These are phyloP conservation scores for Calocybe cyanea DNA, from an alignment of 768 basidiomycete species.

Conservation along the genomic window DNA sequence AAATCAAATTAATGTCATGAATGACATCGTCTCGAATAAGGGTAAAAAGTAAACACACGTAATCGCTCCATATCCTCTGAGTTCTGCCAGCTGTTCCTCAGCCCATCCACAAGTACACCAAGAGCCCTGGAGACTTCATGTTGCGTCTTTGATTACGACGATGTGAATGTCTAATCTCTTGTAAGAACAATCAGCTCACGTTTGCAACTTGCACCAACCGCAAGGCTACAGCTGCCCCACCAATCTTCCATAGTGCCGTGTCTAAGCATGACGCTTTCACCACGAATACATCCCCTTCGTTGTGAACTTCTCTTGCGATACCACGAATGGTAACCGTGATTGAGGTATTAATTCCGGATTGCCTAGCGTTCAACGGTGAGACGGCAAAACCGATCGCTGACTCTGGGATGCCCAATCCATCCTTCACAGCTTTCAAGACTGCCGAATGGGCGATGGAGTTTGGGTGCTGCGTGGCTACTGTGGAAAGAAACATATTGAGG, in stretches of 20 bases:
- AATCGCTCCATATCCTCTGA: slow-evolving; percentile 93
- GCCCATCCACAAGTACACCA: slow-evolving; percentile 67
- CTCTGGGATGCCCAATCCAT: slow-evolving; percentile 42
- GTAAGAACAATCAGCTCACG: slow-evolving; percentile 34
- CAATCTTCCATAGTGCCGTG: slow-evolving; percentile 74
- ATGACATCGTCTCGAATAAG: neutral
- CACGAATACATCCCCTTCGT: slow-evolving; percentile 53
- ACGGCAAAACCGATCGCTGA: slow-evolving; percentile 35
- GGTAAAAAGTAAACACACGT: slow-evolving; percentile 50
- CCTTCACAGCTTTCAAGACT: slow-evolving; percentile 48
- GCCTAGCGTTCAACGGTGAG: slow-evolving; percentile 27
- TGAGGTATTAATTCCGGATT: slow-evolving; percentile 15
- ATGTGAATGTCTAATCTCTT: neutral
- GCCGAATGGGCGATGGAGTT: slow-evolving; percentile 23
- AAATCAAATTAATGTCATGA: neutral
- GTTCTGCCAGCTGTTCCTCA: slow-evolving; percentile 87
- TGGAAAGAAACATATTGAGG: slow-evolving; percentile 71
- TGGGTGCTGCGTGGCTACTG: slow-evolving; percentile 32
- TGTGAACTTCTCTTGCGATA: slow-evolving; percentile 20
- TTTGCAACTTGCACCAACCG: slow-evolving; percentile 73
- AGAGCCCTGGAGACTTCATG: slow-evolving; percentile 76
- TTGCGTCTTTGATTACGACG: slow-evolving; percentile 43
- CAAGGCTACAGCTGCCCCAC: slow-evolving; percentile 73
- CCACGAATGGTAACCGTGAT: slow-evolving; percentile 20
- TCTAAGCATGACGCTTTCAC: slow-evolving; percentile 68